Evolutionary conservation across 768 basidiomycete species (phyloP).

Genomic region (Leccinum barrowsii): DNA sequence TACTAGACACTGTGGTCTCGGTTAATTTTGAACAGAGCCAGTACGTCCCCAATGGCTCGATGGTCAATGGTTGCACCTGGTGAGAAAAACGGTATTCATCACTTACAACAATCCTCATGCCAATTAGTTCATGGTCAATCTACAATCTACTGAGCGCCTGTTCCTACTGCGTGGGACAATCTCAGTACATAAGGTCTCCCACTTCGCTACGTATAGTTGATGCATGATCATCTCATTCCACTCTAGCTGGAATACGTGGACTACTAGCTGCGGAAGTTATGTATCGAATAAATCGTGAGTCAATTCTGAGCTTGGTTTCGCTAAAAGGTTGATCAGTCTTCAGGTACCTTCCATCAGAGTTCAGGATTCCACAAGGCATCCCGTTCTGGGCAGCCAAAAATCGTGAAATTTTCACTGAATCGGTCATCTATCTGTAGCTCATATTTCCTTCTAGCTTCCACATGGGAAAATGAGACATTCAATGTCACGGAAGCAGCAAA

Average conservation of each 20-base stretch:
- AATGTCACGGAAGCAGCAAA: conserved; percentile 7
- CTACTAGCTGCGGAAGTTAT: conserved; percentile 10
- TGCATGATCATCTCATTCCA: conserved; percentile 1
- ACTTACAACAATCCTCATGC: background rate
- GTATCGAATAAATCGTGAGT: conserved; percentile 20
- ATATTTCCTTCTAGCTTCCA: conserved; percentile 12
- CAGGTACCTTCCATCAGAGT: conserved; percentile 24
- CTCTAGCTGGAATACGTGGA: conserved; percentile 24
- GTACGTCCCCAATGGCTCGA: conserved; percentile 19
- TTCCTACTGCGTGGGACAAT: conserved; percentile 13
- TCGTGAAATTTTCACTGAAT: conserved; percentile 11
- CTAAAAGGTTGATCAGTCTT: background rate
- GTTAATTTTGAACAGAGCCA: conserved; percentile 14
- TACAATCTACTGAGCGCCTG: conserved; percentile 31
- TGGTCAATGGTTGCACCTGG: conserved; percentile 23
- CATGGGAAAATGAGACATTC: conserved; percentile 18
- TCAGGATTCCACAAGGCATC: conserved; percentile 12
- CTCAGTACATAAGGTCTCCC: conserved; percentile 14
- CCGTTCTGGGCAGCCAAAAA: conserved; percentile 24
- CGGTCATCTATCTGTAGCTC: background rate
- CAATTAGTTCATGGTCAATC: conserved; percentile 26
- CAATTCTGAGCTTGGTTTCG: background rate
- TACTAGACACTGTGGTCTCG: conserved; percentile 15
- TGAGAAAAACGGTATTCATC: background rate
- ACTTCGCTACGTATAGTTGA: background rate